Evolutionary conservation across 768 basidiomycete genomes (phyloP), one percentile per base, ranked within the genome.

Genomic region (Chiua virens): DNA sequence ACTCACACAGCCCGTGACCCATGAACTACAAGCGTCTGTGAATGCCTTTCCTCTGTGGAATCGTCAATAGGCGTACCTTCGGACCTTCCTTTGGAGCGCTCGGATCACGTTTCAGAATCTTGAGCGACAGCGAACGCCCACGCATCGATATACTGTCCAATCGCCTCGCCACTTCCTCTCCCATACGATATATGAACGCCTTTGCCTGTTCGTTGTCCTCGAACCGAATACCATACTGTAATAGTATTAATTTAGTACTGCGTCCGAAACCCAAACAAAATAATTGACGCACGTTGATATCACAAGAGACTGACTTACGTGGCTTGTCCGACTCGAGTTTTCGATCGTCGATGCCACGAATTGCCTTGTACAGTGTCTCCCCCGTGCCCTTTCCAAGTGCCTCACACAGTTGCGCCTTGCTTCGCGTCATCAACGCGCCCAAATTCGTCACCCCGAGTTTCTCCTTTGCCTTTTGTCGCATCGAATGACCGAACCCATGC

Each of bases 141-240:
- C 80, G 73, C 78, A 87, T 83, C 25, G 79, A 75, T 38, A 87
- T 75, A 18, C 76, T 79, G 38, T 87, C 76, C 61, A 98, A 71
- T 7, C 93, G 76, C 48, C 76, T 79, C 20, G 86, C 72, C 3
- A 96, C 87, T 66, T 95, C 92, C 27, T 73, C 77, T 0, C 87
- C 86, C 73, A 99, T 81, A 53, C 87, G 83, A 42, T 73, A 75
- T 8, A 97, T 71, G 60, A 96, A 97, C 3, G 73, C 69, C 63
- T 92, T 85, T 7, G 89, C 92, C 63, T 97, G 86, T 34, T 85
- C 85, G 50, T 85, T 77, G 49, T 83, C 83, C 60, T 88, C 82
- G 67, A 98, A 98, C 4, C 97, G 85, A 49, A 99, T 97, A 0
- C 93, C 97, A 66, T 98, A 99, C 94, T 97, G 28, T 15, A 17